These are phyloP conservation scores for Quercus alba DNA, from an alignment of 306 rosid genomes.

Conservation along the genomic window DNA sequence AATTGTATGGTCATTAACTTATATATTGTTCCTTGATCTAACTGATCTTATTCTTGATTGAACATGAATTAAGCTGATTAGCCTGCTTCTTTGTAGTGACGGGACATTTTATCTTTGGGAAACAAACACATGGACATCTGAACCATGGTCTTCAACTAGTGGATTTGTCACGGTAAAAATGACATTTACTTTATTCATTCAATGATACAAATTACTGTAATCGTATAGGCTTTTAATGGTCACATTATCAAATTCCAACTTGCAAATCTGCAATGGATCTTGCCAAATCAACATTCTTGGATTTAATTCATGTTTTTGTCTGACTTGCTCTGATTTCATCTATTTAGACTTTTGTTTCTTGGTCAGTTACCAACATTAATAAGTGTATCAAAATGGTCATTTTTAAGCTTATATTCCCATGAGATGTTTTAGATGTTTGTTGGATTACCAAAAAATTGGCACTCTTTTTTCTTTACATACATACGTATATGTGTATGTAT, in stretches of 20 bases:
- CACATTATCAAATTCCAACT: not conserved
- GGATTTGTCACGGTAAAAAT: constrained; percentile 81
- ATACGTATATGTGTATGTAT: too few relatives aligned
- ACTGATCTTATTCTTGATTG: constrained; percentile 8
- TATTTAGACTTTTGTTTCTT: too few relatives aligned
- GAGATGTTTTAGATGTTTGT: too few relatives aligned
- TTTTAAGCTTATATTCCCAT: too few relatives aligned
- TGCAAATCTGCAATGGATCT: too few relatives aligned
- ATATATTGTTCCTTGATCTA: not conserved
- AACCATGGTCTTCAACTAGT: constrained; percentile 84
- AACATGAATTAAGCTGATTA: constrained; percentile 16
- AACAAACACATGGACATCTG: constrained; percentile 95
- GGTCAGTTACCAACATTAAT: too few relatives aligned
- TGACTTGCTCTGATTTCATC: too few relatives aligned
- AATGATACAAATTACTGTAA: not conserved
- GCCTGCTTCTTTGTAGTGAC: constrained; percentile 50
- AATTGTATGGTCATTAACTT: constrained; percentile 52
- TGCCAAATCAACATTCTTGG: too few relatives aligned
- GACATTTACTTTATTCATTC: not conserved
- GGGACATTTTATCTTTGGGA: constrained; percentile 99
- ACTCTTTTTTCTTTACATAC: too few relatives aligned
- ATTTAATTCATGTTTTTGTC: too few relatives aligned
- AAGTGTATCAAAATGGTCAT: too few relatives aligned
- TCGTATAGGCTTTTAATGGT: not conserved
- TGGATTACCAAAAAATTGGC: too few relatives aligned